Base-by-base conservation (phyloP, 1,284 basidiomycete species). In the Ganoderma leucocontextum region DNA sequence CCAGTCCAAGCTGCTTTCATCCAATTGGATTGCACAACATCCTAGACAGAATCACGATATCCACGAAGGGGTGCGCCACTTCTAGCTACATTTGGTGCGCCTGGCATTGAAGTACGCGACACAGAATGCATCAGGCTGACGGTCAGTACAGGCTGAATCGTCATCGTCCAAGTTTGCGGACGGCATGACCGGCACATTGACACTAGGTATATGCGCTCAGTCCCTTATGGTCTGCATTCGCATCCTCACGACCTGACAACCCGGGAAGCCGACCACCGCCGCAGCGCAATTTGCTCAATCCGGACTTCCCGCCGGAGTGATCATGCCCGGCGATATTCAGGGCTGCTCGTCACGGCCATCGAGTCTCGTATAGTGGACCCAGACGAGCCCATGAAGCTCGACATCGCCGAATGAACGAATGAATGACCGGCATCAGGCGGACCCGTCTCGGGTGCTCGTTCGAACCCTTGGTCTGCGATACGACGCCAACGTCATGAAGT, bases 361-460 rank as follows among this genome's bases (percentile, higher is more conserved):
- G 15, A 12, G 2, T n/a, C 19, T n/a, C 55, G 39, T 19, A 35
- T 12, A 25, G 10, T 53, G 35, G 17, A 53, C 19, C 55, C 35
- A 36, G 29, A 62, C 62, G 36, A 13, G 25, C 35, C 62, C 35
- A 63, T 19, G 19, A 36, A 53, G 38, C 13, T 63, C 35, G 75
- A 79, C 67, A 63, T 79, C 33, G 66, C 73, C 29, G 57, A 57
- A 10, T 79, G 78, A 76, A 73, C 74, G 69, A 74, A 74, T 22
- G 73, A 29, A 29, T 29, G 29, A 29, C 29, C 29, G 29, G 29
- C 39, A 71, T 80, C 52, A 77, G 78, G 10, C 75, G 76, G 60
- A 77, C 73, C 19, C 75, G 75, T 1, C 71, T 78, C 13, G 78
- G 76, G 1, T 75, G 78, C 63, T 75, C 75, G 4, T 78, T 79